Percentiles rank a stretch among this genome's conserved stretches.
Conservation (phyloP, 2,329 filamentous ascomycete genomes). For the Aureobasidium zeae region DNA sequence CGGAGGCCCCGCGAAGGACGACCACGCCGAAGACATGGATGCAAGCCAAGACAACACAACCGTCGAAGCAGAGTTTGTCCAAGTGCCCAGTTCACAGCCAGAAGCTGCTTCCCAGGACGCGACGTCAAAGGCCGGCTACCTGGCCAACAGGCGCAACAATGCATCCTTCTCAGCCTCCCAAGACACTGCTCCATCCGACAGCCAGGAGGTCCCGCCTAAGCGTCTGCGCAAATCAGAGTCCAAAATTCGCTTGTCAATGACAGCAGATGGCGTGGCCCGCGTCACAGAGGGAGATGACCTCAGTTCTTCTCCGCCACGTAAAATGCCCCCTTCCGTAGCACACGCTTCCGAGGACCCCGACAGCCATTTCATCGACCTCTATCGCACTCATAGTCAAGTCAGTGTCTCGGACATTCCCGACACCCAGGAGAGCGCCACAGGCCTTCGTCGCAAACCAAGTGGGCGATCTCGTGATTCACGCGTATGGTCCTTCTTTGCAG, state of each 20-base stretch:
- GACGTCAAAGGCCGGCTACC: slow-evolving; percentile 26
- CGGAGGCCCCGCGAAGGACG: background rate
- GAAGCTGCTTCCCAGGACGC: slow-evolving; percentile 13
- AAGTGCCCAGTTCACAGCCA: slow-evolving; percentile 14
- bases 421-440: slow-evolving; percentile 8
- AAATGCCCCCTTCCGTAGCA: slow-evolving; percentile 35
- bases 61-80: background rate
- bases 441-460: slow-evolving; percentile 38
- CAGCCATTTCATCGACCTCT: slow-evolving; percentile 43
- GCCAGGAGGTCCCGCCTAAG: background rate
- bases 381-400: slow-evolving; percentile 63
- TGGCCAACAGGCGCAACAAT: slow-evolving; percentile 39
- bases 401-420: slow-evolving; percentile 28
- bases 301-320: slow-evolving; percentile 55
- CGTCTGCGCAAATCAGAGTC: slow-evolving; percentile 31
- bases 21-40: background rate
- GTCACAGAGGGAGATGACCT: slow-evolving; percentile 60
- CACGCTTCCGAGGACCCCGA: slow-evolving; percentile 19
- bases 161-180: slow-evolving; percentile 26
- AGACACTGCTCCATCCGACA: background rate
- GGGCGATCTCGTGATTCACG: slow-evolving; percentile 72
- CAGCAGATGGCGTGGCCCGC: slow-evolving; percentile 83
- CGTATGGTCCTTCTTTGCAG: slow-evolving; percentile 85
- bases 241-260: slow-evolving; percentile 68
- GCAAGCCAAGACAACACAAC: background rate